These are phyloP conservation scores for Lentinula detonsa DNA, from an alignment of 768 basidiomycete species.

Conservation along the genomic window DNA sequence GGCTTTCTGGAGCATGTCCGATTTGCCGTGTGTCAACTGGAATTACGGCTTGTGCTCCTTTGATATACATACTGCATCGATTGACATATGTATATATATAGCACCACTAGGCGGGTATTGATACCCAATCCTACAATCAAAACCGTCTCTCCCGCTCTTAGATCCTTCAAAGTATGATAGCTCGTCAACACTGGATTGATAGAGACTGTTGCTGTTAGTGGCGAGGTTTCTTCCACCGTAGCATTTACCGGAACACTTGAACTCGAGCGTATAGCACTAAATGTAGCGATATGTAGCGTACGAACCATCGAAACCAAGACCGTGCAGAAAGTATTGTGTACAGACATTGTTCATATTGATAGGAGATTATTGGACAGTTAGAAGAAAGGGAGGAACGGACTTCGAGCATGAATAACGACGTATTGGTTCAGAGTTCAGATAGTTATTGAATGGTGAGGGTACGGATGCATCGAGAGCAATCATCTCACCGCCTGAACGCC, in stretches of 20 bases:
- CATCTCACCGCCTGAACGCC: not conserved
- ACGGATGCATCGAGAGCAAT: not conserved
- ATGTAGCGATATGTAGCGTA: not conserved
- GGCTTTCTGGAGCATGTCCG: not conserved
- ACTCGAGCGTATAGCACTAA: not conserved
- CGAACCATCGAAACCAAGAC: not conserved
- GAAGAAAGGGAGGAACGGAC: not conserved
- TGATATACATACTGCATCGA: not conserved
- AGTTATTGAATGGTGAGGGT: not conserved
- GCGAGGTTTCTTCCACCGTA: not conserved
- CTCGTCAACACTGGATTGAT: not conserved
- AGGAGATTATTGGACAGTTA: not conserved
- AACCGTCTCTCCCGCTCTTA: constrained; percentile 1
- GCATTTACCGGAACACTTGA: not conserved
- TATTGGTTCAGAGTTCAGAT: not conserved
- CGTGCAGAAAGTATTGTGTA: not conserved
- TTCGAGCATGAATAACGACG: not conserved
- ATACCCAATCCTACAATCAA: constrained; percentile 1
- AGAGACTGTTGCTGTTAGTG: not conserved
- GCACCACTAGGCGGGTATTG: not conserved
- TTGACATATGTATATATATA: not conserved
- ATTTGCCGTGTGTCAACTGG: not conserved
- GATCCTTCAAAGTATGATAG: not conserved
- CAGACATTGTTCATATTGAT: constrained; percentile 1
- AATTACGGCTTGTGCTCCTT: not conserved